Evolutionary conservation across 192 early-diverging fungal genomes (phyloP).

Genomic region (Cetraspora pellucida): DNA sequence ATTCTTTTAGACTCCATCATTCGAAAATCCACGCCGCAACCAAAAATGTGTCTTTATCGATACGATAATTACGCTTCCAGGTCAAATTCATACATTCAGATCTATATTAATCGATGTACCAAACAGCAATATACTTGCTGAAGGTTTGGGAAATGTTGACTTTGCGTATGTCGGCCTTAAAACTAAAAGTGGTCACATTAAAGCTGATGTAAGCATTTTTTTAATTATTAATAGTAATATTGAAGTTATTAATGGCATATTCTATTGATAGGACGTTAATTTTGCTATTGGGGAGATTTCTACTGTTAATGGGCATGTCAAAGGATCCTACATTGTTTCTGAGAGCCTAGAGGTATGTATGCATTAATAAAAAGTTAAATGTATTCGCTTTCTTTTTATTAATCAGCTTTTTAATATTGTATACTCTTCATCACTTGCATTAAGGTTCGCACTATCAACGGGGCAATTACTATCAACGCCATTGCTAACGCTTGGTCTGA

Average conservation of each 20-base stretch:
- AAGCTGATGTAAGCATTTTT: slow-evolving; percentile 1
- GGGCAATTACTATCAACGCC: not conserved
- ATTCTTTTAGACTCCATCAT: slow-evolving; percentile 25
- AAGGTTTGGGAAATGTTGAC: slow-evolving; percentile 14
- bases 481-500: slow-evolving; percentile 7
- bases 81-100: not conserved
- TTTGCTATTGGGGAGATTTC: slow-evolving; percentile 7
- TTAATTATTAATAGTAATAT: not conserved
- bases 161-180: slow-evolving; percentile 33
- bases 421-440: not conserved
- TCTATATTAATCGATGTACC: slow-evolving; percentile 28
- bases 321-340: not conserved
- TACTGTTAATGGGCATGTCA: slow-evolving; percentile 26
- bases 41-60: slow-evolving; percentile 27
- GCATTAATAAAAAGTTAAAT: not conserved
- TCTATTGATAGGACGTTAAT: not conserved
- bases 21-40: slow-evolving; percentile 18
- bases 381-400: not conserved
- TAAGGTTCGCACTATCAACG: slow-evolving; percentile 25
- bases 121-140: slow-evolving; percentile 4
- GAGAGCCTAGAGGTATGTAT: slow-evolving; percentile 26
- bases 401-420: not conserved
- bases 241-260: not conserved
- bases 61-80: slow-evolving; percentile 29
- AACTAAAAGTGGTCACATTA: slow-evolving; percentile 26